Base-by-base conservation (phyloP, 2,329 filamentous ascomycete species). In the Exophiala xenobiotica region DNA sequence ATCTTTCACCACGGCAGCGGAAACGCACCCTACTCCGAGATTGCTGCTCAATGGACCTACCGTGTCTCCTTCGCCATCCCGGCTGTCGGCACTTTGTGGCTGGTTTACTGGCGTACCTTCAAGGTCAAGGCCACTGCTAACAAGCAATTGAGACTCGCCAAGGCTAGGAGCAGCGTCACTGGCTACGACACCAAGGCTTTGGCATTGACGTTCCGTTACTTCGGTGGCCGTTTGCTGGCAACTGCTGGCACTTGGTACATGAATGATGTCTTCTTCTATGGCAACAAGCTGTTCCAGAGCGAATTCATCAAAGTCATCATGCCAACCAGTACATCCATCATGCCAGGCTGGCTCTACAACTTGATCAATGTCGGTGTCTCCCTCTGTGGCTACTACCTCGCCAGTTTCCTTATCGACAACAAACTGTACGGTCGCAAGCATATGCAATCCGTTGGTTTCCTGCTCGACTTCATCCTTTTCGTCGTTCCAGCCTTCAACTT, bases 221-320 rank as follows among this genome's bases (percentile, higher is more conserved):
- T 96, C 61, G 90, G 90, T 41, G 86, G 87, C 46, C 90, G 92
- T 61, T 74, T 97, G 19, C 66, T 96, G 16, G 92, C 92, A 43
- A 96, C 92, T 16, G 85, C 91, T 8, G 88, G 88, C 50, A 82
- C 85, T 27, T 97, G 92, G 92, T 97, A 92, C 72, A 88, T 86
- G 75, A 97, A 97, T 71, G 92, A 97, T 66, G 87, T 97, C 61
- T 96, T 97, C 80, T 97, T 97, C 78, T 97, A 97, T 76, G 92
- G 92, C 63, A 96, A 96, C 85, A 96, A 96, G 80, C 85, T 96
- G 47, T 96, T 96, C 81, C 91, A 96, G 74, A 82, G 81, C 57
- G 82, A 92, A 67, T 96, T 96, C 74, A 96, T 96, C 73, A 76
- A 75, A 24, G 87, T 93, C 66, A 85, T 96, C 61, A 87, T 85